Evolutionary conservation across 2,329 filamentous ascomycete species (phyloP).

Genomic region (Colletotrichum abscissum): DNA sequence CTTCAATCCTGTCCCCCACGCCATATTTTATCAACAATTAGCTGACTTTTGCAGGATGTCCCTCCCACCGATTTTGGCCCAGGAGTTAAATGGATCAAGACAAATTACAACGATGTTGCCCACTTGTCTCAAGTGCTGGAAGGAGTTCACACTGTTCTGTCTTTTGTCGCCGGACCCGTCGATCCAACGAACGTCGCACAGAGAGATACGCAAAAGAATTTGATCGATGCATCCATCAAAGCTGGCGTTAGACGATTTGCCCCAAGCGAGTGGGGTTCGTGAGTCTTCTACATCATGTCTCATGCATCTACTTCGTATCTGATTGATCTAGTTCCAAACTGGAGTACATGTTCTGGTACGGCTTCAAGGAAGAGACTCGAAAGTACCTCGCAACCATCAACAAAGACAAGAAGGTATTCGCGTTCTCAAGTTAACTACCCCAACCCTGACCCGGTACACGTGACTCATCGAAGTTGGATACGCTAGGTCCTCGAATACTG

Average conservation of each 20-base stretch:
- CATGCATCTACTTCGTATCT: neutral
- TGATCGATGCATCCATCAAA: slow-evolving; percentile 69
- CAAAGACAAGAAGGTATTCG: slow-evolving; percentile 51
- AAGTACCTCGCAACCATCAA: slow-evolving; percentile 65
- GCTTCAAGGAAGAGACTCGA: slow-evolving; percentile 60
- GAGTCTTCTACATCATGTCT: slow-evolving; percentile 7
- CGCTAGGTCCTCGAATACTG: slow-evolving; percentile 64
- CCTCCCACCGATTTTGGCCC: slow-evolving; percentile 29
- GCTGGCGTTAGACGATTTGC: slow-evolving; percentile 72
- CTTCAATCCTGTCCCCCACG: no score
- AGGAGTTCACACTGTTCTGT: slow-evolving; percentile 64
- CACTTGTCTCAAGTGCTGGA: slow-evolving; percentile 50
- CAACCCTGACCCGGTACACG: neutral
- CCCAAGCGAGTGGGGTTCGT: slow-evolving; percentile 68
- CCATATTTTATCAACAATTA: neutral
- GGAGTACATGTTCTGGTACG: slow-evolving; percentile 58
- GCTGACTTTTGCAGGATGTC: slow-evolving; percentile 38
- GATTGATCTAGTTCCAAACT: slow-evolving; percentile 32
- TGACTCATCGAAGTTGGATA: neutral
- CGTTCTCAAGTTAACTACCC: neutral
- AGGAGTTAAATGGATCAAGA: slow-evolving; percentile 51
- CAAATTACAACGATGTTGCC: slow-evolving; percentile 56
- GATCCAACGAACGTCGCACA: slow-evolving; percentile 53
- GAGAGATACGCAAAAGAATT: slow-evolving; percentile 58
- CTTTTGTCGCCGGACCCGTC: slow-evolving; percentile 52